Conservation (phyloP, 1,284 basidiomycete genomes). For the Anthracocystis setariae region DNA sequence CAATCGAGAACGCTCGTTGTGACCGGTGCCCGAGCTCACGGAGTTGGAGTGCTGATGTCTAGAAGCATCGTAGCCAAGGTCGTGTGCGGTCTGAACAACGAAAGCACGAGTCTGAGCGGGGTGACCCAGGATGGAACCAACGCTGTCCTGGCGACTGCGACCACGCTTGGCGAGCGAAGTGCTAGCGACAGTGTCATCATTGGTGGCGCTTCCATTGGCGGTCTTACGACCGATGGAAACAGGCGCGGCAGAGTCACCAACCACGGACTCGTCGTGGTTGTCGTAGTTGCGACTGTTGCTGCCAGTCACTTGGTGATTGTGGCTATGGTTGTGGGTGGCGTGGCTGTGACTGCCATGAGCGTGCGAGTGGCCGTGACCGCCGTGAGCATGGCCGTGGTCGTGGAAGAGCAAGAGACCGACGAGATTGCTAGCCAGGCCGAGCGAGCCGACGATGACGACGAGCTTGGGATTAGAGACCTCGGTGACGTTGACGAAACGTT, state of each 20-base stretch:
- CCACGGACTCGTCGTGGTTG: conserved; percentile 15
- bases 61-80: conserved; percentile 71
- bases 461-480: conserved; percentile 88
- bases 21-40: conserved; percentile 21
- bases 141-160: conserved; percentile 41
- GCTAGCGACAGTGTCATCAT: conserved; percentile 9
- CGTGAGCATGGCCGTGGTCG: conserved; percentile 69
- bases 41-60: conserved; percentile 38
- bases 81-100: conserved; percentile 85
- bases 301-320: conserved; percentile 31
- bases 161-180: conserved; percentile 21
- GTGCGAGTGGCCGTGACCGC: conserved; percentile 75
- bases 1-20: conserved; percentile 25
- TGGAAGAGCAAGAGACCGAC: conserved; percentile 95
- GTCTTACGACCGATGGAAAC: conserved; percentile 19
- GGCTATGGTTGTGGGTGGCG: conserved; percentile 33
- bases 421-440: conserved; percentile 90
- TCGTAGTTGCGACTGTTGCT: conserved; percentile 11
- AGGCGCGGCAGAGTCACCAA: conserved; percentile 12
- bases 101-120: conserved; percentile 88
- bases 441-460: conserved; percentile 87
- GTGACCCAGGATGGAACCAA: conserved; percentile 76
- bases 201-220: conserved; percentile 1
- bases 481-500: conserved; percentile 79
- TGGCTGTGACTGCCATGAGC: conserved; percentile 62